Conservation (phyloP, 306 rosid species). For the Dalbergia oliveri region DNA sequence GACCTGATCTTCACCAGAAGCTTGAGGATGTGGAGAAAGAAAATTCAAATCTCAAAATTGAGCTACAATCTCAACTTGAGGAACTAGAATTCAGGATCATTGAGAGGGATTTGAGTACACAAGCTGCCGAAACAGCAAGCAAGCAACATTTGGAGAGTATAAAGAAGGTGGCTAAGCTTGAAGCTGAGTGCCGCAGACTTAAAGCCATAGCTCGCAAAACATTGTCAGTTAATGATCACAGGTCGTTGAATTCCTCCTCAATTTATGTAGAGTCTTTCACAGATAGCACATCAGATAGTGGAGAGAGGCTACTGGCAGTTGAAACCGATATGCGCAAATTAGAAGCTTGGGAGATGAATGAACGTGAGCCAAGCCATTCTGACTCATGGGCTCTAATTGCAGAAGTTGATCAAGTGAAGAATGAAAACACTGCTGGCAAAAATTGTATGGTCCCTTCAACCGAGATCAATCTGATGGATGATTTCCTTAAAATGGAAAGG, state of each 20-base stretch:
- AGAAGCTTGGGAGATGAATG: conserved; percentile 49
- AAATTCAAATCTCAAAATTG: conserved; percentile 57
- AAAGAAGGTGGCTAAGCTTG: conserved; percentile 74
- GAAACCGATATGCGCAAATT: conserved; percentile 53
- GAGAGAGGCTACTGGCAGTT: conserved; percentile 54
- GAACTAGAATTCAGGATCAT: conserved; percentile 60
- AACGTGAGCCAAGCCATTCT: conserved; percentile 47
- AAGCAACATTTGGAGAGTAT: conserved; percentile 73
- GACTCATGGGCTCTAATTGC: conserved; percentile 49
- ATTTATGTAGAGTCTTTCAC: conserved; percentile 55
- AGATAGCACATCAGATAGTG: conserved; percentile 65
- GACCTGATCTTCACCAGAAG: conserved; percentile 49
- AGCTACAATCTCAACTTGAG: conserved; percentile 62
- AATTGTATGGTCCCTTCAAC: conserved; percentile 50
- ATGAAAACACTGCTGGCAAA: conserved; percentile 47
- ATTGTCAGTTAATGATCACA: conserved; percentile 50
- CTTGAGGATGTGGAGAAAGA: conserved; percentile 61
- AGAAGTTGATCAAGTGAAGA: conserved; percentile 50
- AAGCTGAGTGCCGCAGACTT: conserved; percentile 70
- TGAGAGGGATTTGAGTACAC: conserved; percentile 75
- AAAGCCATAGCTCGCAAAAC: conserved; percentile 57
- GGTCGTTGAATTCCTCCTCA: conserved; percentile 52
- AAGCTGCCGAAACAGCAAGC: conserved; percentile 74
- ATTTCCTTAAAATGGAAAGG: conserved; percentile 84
- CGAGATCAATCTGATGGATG: conserved; percentile 76